Evolutionary conservation across 768 basidiomycete species (phyloP).

Genomic region (Suillus cothurnatus): DNA sequence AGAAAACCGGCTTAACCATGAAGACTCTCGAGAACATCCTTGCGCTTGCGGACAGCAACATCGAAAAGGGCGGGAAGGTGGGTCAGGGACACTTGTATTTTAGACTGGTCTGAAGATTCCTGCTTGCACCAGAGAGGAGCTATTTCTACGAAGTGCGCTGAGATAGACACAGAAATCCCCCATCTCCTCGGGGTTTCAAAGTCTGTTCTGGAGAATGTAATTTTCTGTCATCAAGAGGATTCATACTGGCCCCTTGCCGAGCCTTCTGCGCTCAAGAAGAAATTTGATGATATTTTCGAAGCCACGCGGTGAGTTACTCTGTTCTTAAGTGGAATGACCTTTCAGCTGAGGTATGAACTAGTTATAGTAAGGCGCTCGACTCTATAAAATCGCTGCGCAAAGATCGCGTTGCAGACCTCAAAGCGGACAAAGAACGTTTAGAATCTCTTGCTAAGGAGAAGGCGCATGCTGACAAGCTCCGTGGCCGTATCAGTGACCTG

Average conservation of each 20-base stretch:
- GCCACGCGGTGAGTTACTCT: constrained; percentile 73
- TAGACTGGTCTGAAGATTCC: background rate
- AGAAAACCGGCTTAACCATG: constrained; percentile 94
- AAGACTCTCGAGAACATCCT: constrained; percentile 96
- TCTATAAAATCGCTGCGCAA: constrained; percentile 89
- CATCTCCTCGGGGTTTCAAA: constrained; percentile 93
- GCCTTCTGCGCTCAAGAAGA: constrained; percentile 91
- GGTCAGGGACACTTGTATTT: constrained; percentile 21
- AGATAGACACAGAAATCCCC: constrained; percentile 95
- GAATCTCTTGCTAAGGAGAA: constrained; percentile 81
- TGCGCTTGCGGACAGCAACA: constrained; percentile 65
- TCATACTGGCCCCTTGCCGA: constrained; percentile 98
- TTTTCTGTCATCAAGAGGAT: constrained; percentile 99
- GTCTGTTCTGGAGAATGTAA: constrained; percentile 98
- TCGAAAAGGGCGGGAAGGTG: constrained; percentile 78
- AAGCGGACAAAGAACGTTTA: constrained; percentile 89
- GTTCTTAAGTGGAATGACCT: background rate
- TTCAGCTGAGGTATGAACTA: constrained; percentile 31
- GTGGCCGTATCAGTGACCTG: constrained; percentile 61
- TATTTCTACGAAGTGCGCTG: constrained; percentile 97
- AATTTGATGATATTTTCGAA: constrained; percentile 99
- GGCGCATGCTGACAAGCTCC: constrained; percentile 82
- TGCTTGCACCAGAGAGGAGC: constrained; percentile 61
- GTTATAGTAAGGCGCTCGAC: constrained; percentile 96
- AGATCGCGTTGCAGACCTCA: constrained; percentile 87